Conservation (phyloP, 768 basidiomycete species). For the Rhizopogon vinicolor region DNA sequence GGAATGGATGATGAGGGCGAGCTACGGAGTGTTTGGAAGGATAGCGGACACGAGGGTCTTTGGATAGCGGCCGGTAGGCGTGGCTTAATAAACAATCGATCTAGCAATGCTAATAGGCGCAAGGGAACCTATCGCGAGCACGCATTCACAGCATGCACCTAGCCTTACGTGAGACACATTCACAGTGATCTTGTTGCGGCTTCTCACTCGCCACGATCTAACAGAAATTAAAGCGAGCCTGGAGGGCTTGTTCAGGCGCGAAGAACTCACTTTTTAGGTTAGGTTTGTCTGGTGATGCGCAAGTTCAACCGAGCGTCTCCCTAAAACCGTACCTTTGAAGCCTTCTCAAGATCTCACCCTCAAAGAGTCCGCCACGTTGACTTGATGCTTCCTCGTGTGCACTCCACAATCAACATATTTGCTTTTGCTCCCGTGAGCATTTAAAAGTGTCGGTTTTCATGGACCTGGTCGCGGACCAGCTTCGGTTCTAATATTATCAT, state of each 20-base stretch:
- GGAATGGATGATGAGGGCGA: conserved; percentile 65
- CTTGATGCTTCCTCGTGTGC: neutral
- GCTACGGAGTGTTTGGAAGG: conserved; percentile 36
- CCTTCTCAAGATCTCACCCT: neutral
- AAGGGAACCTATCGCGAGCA: conserved; percentile 18
- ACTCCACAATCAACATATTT: neutral
- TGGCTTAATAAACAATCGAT: neutral
- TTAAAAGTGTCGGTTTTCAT: neutral
- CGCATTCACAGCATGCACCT: conserved; percentile 25
- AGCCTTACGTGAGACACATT: conserved; percentile 20
- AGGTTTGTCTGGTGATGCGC: neutral
- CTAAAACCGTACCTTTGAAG: neutral
- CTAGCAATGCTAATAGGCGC: neutral
- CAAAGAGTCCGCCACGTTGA: neutral
- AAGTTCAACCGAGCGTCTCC: neutral
- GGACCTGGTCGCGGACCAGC: neutral
- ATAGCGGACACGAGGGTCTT: conserved; percentile 30
- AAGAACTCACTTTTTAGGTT: conserved; percentile 4
- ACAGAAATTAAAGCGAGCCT: conserved; percentile 28
- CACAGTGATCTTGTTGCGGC: no score
- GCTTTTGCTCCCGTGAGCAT: no score
- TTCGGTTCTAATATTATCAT: neutral
- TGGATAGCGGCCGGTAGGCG: conserved; percentile 23
- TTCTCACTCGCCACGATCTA: conserved; percentile 2
- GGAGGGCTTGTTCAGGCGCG: conserved; percentile 16